Percentiles rank a stretch among this genome's conserved stretches.
These are phyloP conservation scores for Lagenaria siceraria DNA, from an alignment of 306 rosid species.

Conservation along the genomic window DNA sequence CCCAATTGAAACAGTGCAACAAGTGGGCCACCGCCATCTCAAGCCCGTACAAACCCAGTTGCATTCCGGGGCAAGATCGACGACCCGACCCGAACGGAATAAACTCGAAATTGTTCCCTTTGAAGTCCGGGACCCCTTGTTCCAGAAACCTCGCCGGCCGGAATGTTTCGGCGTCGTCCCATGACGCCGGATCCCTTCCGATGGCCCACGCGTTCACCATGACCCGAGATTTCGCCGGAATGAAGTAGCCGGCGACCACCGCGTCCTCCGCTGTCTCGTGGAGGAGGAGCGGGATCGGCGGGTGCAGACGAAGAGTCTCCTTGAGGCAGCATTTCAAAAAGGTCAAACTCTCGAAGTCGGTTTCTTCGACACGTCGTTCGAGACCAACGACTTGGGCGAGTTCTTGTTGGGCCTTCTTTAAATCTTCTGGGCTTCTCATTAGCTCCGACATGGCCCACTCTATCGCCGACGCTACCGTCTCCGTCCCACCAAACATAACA, in stretches of 20 bases:
- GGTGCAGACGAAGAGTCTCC: constrained; percentile 78
- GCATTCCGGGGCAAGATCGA: constrained; percentile 89
- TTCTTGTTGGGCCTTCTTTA: constrained; percentile 51
- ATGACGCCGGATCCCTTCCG: constrained; percentile 44
- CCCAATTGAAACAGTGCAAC: constrained; percentile 80
- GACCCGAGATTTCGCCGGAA: constrained; percentile 55
- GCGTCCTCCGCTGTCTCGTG: constrained; percentile 77
- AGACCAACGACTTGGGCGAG: constrained; percentile 56
- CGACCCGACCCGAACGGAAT: constrained; percentile 92
- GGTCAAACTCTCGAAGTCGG: constrained; percentile 48
- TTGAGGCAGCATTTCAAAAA: constrained; percentile 44
- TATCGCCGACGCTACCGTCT: constrained; percentile 89
- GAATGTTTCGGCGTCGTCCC: constrained; percentile 57
- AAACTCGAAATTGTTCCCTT: constrained; percentile 79
- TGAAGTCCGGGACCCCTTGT: constrained; percentile 52
- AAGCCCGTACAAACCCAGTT: constrained; percentile 57
- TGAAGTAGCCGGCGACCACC: constrained; percentile 32
- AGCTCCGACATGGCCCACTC: constrained; percentile 86
- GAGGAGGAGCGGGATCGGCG: constrained; percentile 87
- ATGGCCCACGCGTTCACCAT: constrained; percentile 83
- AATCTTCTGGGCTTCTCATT: constrained; percentile 59
- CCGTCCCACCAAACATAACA: constrained; percentile 94
- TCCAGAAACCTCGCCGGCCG: constrained; percentile 49
- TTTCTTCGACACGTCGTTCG: constrained; percentile 52
- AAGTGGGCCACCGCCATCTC: constrained; percentile 67